Evolutionary conservation across 2,329 filamentous ascomycete genomes (phyloP), one percentile per base, ranked within the genome.

Genomic region (Aspergillus phoenicis): DNA sequence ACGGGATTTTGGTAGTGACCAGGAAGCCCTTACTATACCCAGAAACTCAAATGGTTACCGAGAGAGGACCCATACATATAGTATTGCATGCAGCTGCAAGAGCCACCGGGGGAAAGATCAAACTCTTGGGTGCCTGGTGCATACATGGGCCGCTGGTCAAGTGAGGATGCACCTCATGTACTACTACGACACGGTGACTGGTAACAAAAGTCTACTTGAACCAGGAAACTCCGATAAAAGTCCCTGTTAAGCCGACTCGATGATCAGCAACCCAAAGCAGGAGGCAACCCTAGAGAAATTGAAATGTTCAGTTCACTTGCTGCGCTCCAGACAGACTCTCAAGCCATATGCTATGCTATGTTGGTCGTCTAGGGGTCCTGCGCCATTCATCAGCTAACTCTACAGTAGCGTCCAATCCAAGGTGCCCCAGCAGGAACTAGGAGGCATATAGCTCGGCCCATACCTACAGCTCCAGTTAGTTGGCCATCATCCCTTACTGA

Each of bases 61-160:
- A 58, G 43, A 36, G 55, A 61, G 56, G 20, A 33, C 43, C 43
- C 26, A 49, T 28, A 30, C 26, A 47, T 48, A 39, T 58, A 48
- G 52, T 58, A 60, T 63, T 63, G 57, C 62, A 64, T 64, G 64
- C 65, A 63, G 59, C 59, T 63, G 58, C 58, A 58, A 62, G 38
- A 57, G 24, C 48, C 55, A 58, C 53, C 56, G 57, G 43, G 52
- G 28, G 30, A 52, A 58, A 41, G 24, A 52, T 59, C 48, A 47
- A 36, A 49, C 52, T 58, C 57, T 52, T 56, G 45, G 43, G 36
- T 53, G 48, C 60, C 57, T 55, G 26, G 8, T 48, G 45, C 57
- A 54, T 43, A 61, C 58, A 63, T 61, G 55, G 55, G 28, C 20
- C 60, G 57, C 41, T 59, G 59, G 61, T 65, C 61, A 63, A 63